Base-by-base conservation (phyloP, 1,284 basidiomycete genomes). In the Pterula multifida region DNA sequence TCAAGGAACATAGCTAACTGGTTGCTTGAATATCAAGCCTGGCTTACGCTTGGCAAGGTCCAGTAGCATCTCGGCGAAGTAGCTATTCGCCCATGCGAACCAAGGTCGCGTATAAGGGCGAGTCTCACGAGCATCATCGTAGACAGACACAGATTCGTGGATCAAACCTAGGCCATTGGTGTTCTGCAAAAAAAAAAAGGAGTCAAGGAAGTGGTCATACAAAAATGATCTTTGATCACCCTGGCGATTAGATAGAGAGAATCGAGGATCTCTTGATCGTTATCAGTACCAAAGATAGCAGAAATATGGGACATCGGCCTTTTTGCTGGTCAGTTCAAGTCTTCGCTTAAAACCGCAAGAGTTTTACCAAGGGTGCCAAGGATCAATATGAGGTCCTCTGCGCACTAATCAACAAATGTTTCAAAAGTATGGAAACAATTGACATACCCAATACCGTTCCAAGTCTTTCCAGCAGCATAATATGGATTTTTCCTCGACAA, bases 51-150 rank as follows among this genome's bases (percentile, higher is more conserved):
- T 66, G 32, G 85, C 85, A 35, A 88, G 68, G 58, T 88, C 85
- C 49, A 88, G 64, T 25, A 88, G 65, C 85, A 88, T 86, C 68
- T 85, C 82, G 35, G 83, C 76, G 57, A 85, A 86, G 61, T 83
- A 87, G 60, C 81, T 83, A 60, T 86, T 86, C 12, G 79, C 84
- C 85, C 85, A 88, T 13, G 85, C 85, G 63, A 88, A 88, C 85
- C 85, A 88, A 13, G 78, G 72, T 15, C 85, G 71, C n/a, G 84
- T 86, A 58, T 81, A 88, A 32, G 26, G 23, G 22, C 19, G 9
- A 19, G 19, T 17, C 39, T 42, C 9, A 17, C 73, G 70, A 1
- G 63, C 64, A 13, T 61, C 57, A 45, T 79, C 62, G 62, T 83
- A 81, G 52, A 87, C 81, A 19, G 73, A 73, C 58, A 78, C 72